Base-by-base conservation (phyloP, 2,329 filamentous ascomycete species). In the Penicillium capsulatum region DNA sequence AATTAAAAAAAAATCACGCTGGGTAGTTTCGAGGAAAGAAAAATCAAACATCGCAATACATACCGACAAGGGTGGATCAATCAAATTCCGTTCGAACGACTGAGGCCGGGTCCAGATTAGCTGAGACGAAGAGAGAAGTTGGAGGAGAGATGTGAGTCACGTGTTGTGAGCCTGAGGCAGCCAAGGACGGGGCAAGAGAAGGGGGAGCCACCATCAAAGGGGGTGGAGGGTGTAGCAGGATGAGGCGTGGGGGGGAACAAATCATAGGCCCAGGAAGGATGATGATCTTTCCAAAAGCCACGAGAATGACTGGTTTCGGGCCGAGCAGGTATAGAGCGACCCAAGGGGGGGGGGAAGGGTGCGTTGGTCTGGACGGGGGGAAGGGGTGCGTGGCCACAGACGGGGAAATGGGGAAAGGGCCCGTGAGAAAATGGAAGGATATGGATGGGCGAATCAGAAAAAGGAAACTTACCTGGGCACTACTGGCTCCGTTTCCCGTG, bases 61-160 rank as follows among this genome's bases (percentile, higher is more conserved):
- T 66, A 66, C 63, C 61, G 63, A 66, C 61, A 60, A 66, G 61
- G 61, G 53, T 65, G 61, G 58, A 58, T 55, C 48, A 63, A 53
- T 64, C 52, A 58, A 53, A 57, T 58, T 61, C 57, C 60, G 60
- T 61, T 54, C 58, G 59, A 55, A 59, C 52, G 54, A 57, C 58
- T 58, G 55, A 59, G 50, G 54, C 60, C 59, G 58, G 45, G 54
- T 55, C 63, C 61, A 60, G 61, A 63, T 61, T 51, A 49, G 50
- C 44, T 46, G 48, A 44, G 47, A 44, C 42, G 42, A 45, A 47
- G 58, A 57, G 50, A 57, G 60, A 56, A 51, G 59, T 60, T 58
- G 48, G 54, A 51, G 51, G 48, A 40, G 31, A 41, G 38, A 48
- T 47, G 29, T 22, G n/a, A 36, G 45, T 55, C 52, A 55, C 52